Evolutionary conservation across 78 protist genomes (phyloP).

Genomic region (Isochrysis galbana): DNA sequence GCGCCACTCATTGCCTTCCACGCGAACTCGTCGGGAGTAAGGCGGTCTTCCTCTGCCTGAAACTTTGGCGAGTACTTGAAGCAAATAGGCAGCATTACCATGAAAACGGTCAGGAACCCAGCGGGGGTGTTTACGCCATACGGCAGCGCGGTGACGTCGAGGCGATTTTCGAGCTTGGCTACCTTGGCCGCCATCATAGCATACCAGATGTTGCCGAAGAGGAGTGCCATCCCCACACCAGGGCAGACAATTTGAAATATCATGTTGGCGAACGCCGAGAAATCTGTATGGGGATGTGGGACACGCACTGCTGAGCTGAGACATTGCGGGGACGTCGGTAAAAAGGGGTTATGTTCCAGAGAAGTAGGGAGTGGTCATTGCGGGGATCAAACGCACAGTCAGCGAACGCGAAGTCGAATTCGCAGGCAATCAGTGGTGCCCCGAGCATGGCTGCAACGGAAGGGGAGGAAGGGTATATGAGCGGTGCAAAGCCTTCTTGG

Average conservation of each 20-base stretch:
- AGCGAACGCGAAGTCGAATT: background rate
- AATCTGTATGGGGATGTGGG: background rate
- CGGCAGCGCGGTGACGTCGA: background rate
- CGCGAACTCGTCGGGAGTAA: background rate
- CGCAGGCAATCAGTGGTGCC: background rate
- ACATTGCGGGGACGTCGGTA: background rate
- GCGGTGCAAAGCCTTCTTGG: no score
- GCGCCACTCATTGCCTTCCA: background rate
- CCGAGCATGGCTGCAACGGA: background rate
- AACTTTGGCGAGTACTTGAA: background rate
- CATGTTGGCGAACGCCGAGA: background rate
- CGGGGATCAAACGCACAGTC: no score
- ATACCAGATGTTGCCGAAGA: slow-evolving; percentile 21
- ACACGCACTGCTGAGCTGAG: background rate
- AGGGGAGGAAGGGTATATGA: no score
- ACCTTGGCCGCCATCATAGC: background rate
- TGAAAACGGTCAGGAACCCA: background rate
- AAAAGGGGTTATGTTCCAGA: no score
- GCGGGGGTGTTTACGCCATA: slow-evolving; percentile 18
- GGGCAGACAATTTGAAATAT: background rate
- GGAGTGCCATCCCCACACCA: background rate
- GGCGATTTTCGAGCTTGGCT: background rate
- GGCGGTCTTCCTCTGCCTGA: background rate
- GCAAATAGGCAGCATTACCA: background rate
- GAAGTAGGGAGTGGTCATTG: no score